phyloP scores from a whole-genome alignment of 176 grass and related monocot species.

The Oryza longistaminata region DNA sequence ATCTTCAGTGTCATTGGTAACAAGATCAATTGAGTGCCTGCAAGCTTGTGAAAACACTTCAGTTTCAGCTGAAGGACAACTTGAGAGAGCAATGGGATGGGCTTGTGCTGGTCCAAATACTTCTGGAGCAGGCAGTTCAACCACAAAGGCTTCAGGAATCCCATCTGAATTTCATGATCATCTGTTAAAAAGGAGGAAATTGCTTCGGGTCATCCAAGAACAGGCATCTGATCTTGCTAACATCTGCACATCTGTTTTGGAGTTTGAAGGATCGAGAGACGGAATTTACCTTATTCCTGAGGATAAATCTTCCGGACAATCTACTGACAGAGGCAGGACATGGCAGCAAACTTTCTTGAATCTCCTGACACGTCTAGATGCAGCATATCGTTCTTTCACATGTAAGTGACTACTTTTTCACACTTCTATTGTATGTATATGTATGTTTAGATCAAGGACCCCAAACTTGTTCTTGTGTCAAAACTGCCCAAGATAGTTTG shows the following conservation, averaged over 20 bases:
- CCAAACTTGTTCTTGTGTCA: conserved; percentile 28
- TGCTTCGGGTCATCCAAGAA: conserved; percentile 63
- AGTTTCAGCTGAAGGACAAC: conserved; percentile 77
- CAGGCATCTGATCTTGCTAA: conserved; percentile 78
- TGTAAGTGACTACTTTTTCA: conserved; percentile 55
- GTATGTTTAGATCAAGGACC: conserved; percentile 7
- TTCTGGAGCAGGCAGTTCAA: conserved; percentile 44
- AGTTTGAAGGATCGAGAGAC: conserved; percentile 94
- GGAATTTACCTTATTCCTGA: conserved; percentile 67
- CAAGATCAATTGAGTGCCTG: conserved; percentile 77
- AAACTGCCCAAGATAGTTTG: background rate
- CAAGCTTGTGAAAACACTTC: conserved; percentile 85
- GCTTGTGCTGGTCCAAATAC: conserved; percentile 78
- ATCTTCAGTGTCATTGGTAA: conserved; percentile 76
- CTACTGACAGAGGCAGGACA: conserved; percentile 59
- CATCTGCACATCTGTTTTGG: conserved; percentile 77
- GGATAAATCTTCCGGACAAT: conserved; percentile 65
- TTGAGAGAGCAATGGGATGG: conserved; percentile 98
- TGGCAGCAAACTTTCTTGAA: conserved; percentile 84
- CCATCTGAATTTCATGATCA: conserved; percentile 81
- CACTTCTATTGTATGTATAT: conserved; percentile 29
- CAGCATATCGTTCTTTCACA: conserved; percentile 80
- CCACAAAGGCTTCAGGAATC: conserved; percentile 69
- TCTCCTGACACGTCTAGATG: conserved; percentile 72
- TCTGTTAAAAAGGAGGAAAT: conserved; percentile 72